phyloP scores from a whole-genome alignment of 2,329 filamentous ascomycete genomes.

The Verticillium alfalfae region DNA sequence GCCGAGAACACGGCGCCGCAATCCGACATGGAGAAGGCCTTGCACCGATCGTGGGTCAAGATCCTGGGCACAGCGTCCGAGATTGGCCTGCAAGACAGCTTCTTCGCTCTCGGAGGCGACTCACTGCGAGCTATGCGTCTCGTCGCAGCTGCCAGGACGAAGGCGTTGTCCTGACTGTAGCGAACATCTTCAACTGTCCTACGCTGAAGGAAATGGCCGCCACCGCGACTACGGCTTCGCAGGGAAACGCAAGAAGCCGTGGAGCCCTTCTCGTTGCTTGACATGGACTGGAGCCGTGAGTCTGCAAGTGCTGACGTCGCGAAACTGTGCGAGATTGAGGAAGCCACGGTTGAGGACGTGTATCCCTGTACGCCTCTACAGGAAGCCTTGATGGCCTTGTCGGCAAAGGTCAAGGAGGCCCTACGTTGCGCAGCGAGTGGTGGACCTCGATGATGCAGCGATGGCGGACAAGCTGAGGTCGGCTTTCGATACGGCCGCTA shows the following conservation, averaged over 20 bases:
- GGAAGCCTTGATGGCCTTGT: slow-evolving; percentile 48
- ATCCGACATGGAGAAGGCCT: slow-evolving; percentile 28
- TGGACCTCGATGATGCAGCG: slow-evolving; percentile 29
- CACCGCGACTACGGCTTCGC: slow-evolving; percentile 21
- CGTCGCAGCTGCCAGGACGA: slow-evolving; percentile 34
- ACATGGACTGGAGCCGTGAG: slow-evolving; percentile 23
- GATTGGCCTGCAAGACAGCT: slow-evolving; percentile 32
- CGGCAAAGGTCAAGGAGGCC: slow-evolving; percentile 43
- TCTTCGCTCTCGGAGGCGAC: slow-evolving; percentile 44
- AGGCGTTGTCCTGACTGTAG: slow-evolving; percentile 35
- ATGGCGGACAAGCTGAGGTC: slow-evolving; percentile 30
- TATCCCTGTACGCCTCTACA: slow-evolving; percentile 52
- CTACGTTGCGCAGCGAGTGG: slow-evolving; percentile 46
- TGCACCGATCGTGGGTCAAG: slow-evolving; percentile 29
- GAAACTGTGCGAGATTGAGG: slow-evolving; percentile 29
- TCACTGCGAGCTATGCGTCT: slow-evolving; percentile 47
- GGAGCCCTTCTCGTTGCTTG: slow-evolving; percentile 32
- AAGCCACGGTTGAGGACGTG: slow-evolving; percentile 37
- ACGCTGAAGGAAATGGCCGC: slow-evolving; percentile 37
- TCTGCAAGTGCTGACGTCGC: slow-evolving; percentile 30
- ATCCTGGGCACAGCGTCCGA: slow-evolving; percentile 27
- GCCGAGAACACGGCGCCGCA: slow-evolving; percentile 27
- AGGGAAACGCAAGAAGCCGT: slow-evolving; percentile 18
- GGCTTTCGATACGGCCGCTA: slow-evolving; percentile 34
- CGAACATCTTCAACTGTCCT: slow-evolving; percentile 38